Evolutionary conservation across 176 grass and related monocot species (phyloP).

Genomic region (Oryza punctata): DNA sequence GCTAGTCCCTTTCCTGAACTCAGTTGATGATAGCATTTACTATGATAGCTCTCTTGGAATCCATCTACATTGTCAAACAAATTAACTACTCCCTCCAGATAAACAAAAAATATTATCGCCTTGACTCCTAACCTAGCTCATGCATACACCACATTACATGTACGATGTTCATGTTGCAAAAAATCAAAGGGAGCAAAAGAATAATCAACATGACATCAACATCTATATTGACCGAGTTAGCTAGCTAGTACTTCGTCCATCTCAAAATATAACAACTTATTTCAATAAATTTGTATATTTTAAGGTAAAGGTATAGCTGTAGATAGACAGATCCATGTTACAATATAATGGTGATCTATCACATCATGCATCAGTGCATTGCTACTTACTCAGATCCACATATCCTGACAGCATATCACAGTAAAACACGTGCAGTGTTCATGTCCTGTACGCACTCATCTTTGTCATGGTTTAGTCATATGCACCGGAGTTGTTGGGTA

Average conservation of each 20-base stretch:
- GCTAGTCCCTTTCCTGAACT: conserved; percentile 8
- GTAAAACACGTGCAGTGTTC: not conserved
- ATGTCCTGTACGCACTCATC: not conserved
- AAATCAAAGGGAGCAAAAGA: not conserved
- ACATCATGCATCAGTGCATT: not conserved
- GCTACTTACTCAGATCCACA: not conserved
- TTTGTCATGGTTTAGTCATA: conserved; percentile 11
- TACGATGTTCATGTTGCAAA: not conserved
- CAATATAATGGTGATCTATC: not conserved
- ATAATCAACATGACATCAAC: not conserved
- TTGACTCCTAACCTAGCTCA: not conserved
- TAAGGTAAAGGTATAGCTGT: no score
- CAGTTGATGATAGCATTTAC: not conserved
- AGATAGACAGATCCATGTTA: not conserved
- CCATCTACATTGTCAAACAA: conserved; percentile 6
- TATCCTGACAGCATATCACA: not conserved
- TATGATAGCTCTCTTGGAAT: not conserved
- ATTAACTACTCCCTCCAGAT: not conserved
- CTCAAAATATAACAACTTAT: no score
- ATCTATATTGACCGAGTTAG: not conserved
- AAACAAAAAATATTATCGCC: not conserved
- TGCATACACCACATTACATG: not conserved
- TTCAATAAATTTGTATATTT: no score
- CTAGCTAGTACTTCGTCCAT: no score
- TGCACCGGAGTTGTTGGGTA: conserved; percentile 7